phyloP scores from a whole-genome alignment of 352 stramenopile species.

The Hyaloperonospora brassicae region DNA sequence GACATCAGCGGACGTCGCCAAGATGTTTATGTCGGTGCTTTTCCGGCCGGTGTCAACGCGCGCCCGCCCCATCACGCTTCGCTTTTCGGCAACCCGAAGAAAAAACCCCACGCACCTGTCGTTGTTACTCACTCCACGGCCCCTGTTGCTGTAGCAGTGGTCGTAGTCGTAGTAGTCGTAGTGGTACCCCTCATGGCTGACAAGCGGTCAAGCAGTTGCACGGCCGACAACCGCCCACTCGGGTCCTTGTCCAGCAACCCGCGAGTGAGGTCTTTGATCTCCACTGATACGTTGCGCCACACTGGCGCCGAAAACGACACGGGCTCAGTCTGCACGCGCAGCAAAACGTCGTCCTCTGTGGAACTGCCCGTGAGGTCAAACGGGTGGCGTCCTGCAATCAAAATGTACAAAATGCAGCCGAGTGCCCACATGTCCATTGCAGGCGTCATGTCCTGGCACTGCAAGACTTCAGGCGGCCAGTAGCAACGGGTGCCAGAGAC shows the following conservation, averaged over 20 bases:
- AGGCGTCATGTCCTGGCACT: slow-evolving; percentile 40
- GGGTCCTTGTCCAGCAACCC: slow-evolving; percentile 74
- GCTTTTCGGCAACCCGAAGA: too few species aligned
- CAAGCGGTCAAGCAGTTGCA: slow-evolving; percentile 40
- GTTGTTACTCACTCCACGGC: too few species aligned
- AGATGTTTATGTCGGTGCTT: too few species aligned
- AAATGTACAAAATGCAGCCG: slow-evolving; percentile 84
- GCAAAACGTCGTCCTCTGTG: slow-evolving; percentile 67
- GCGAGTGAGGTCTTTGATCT: slow-evolving; percentile 59
- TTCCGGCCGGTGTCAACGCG: too few species aligned
- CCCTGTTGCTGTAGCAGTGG: too few species aligned
- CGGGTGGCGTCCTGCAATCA: slow-evolving; percentile 77
- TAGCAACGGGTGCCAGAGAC: slow-evolving; percentile 80
- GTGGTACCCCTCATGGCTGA: too few species aligned
- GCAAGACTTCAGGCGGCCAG: slow-evolving; percentile 74
- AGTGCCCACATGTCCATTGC: slow-evolving; percentile 87
- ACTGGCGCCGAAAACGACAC: slow-evolving; percentile 51
- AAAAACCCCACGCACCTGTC: too few species aligned
- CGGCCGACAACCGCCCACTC: slow-evolving; percentile 31
- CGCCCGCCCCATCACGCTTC: too few species aligned
- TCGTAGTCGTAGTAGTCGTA: too few species aligned
- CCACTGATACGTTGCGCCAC: slow-evolving; percentile 41
- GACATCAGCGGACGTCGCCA: too few species aligned
- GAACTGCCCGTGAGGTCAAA: slow-evolving; percentile 78
- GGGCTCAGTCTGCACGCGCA: slow-evolving; percentile 38